phyloP scores from a whole-genome alignment of 1,284 basidiomycete species.

The Xerocomus cyaneibrunnescens region DNA sequence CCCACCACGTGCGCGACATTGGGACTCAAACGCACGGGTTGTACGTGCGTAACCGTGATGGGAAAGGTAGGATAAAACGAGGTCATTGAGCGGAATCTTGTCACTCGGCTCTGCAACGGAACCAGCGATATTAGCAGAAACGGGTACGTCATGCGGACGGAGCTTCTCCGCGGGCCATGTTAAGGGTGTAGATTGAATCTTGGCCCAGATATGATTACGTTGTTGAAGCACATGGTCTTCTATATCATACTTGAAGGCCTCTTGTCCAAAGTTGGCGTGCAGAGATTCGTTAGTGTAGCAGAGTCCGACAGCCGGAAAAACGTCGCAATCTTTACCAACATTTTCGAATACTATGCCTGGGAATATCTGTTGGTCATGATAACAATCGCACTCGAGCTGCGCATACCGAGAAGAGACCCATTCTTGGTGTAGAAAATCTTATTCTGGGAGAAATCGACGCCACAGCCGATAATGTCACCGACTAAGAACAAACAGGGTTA shows the following conservation, averaged over 20 bases:
- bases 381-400: constrained; percentile 1
- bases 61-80: constrained; percentile 76
- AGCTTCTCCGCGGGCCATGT: constrained; percentile 27
- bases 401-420: constrained; percentile 70
- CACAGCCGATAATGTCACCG: constrained; percentile 85
- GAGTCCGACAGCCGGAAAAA: constrained; percentile 87
- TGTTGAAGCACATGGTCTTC: constrained; percentile 73
- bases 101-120: constrained; percentile 21
- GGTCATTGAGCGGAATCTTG: constrained; percentile 54
- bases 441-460: constrained; percentile 80
- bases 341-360: constrained; percentile 70
- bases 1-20: constrained; percentile 35
- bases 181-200: constrained; percentile 57
- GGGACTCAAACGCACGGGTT: constrained; percentile 61
- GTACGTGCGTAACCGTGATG: constrained; percentile 79
- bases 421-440: constrained; percentile 91
- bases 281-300: constrained; percentile 73
- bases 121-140: background rate
- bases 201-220: constrained; percentile 60
- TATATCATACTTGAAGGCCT: constrained; percentile 86
- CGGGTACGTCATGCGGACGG: constrained; percentile 11
- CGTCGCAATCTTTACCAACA: constrained; percentile 58
- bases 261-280: constrained; percentile 83
- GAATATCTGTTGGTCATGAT: constrained; percentile 10
- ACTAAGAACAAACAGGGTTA: constrained; percentile 43